Percentiles rank a stretch among this genome's conserved stretches.
phyloP scores from a whole-genome alignment of 495 filamentous ascomycete species.

The Podospora australis region DNA sequence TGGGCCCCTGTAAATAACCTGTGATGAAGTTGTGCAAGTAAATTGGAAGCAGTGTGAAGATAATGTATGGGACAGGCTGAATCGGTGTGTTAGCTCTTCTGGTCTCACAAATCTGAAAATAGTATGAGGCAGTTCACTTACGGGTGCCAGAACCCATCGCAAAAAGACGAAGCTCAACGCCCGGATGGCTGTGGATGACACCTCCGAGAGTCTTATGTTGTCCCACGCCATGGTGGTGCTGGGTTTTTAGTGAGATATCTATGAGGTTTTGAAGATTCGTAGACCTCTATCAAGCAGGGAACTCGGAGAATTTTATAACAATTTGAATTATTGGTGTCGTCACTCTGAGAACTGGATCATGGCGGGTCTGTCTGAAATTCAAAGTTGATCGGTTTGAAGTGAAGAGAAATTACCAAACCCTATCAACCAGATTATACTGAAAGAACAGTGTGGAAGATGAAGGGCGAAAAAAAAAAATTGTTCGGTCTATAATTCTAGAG shows the following conservation, averaged over 20 bases:
- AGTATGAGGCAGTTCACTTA: constrained; percentile 19
- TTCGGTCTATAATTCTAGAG: neutral
- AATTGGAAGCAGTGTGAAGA: constrained; percentile 64
- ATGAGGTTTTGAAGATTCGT: too few relatives aligned
- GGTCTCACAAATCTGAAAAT: neutral
- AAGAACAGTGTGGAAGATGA: too few relatives aligned
- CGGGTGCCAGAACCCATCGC: constrained; percentile 64
- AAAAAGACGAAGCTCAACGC: constrained; percentile 66
- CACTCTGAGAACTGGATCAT: neutral
- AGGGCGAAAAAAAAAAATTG: neutral
- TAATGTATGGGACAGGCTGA: constrained; percentile 55
- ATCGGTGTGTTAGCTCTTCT: constrained; percentile 10
- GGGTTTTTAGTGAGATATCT: neutral
- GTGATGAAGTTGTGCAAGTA: constrained; percentile 65
- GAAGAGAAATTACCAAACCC: neutral
- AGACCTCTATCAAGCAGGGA: neutral
- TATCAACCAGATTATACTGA: neutral
- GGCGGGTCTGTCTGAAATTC: neutral
- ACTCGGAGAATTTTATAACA: neutral
- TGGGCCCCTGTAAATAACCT: constrained; percentile 49
- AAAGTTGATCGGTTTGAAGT: neutral
- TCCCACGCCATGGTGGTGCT: constrained; percentile 15
- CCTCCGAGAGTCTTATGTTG: constrained; percentile 25
- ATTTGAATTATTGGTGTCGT: neutral
- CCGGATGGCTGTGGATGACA: constrained; percentile 54